Conservation (phyloP, 495 filamentous ascomycete genomes). For the Astrocystis sublimbata region DNA sequence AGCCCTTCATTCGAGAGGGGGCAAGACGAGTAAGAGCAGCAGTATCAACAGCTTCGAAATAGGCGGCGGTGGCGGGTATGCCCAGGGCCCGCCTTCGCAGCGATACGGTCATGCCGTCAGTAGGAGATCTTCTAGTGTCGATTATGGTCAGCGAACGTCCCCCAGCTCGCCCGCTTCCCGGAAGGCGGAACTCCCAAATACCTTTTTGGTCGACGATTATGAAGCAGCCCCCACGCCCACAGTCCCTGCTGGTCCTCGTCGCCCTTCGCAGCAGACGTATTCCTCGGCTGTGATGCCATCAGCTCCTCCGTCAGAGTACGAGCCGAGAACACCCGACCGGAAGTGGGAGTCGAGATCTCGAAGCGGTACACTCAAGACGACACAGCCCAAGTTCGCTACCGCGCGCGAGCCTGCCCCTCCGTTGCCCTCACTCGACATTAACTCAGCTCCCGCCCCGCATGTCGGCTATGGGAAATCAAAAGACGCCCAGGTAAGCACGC, state of each 20-base stretch:
- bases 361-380: slow-evolving; percentile 45
- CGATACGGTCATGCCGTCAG: slow-evolving; percentile 59
- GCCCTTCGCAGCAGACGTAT: slow-evolving; percentile 47
- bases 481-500: slow-evolving; percentile 38
- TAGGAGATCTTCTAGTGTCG: slow-evolving; percentile 76
- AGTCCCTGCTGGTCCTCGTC: slow-evolving; percentile 76
- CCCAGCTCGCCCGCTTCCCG: slow-evolving; percentile 37
- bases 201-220: slow-evolving; percentile 56
- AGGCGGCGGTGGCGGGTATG: slow-evolving; percentile 63
- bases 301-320: slow-evolving; percentile 38
- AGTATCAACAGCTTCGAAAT: slow-evolving; percentile 59
- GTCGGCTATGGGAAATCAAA: slow-evolving; percentile 62
- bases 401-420: slow-evolving; percentile 36
- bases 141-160: slow-evolving; percentile 56
- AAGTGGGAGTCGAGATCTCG: slow-evolving; percentile 67
- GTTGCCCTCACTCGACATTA: slow-evolving; percentile 38
- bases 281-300: slow-evolving; percentile 31
- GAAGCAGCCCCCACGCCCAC: slow-evolving; percentile 90
- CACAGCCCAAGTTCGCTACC: slow-evolving; percentile 27
- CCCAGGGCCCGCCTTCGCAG: slow-evolving; percentile 53
- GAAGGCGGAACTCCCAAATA: slow-evolving; percentile 47
- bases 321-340: slow-evolving; percentile 46
- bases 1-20: slow-evolving; percentile 50
- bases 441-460: slow-evolving; percentile 54
- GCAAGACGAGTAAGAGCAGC: slow-evolving; percentile 73